Conservation (phyloP, 1,284 basidiomycete species). For the Salmacisia buchloeana region DNA sequence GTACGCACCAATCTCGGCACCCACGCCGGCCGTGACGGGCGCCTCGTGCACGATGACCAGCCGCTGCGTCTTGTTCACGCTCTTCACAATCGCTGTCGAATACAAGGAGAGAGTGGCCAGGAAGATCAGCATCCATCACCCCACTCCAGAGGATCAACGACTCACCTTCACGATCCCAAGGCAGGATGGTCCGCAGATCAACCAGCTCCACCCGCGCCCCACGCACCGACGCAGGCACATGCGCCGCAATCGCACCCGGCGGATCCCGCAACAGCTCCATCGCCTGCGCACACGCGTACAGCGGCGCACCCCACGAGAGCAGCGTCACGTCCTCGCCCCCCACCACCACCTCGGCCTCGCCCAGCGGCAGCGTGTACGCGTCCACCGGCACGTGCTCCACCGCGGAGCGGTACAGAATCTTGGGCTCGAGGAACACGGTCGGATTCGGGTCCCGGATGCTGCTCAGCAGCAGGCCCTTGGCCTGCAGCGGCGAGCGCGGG, state of each 20-base stretch:
- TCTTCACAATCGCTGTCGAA: conserved; percentile 18
- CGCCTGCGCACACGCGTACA: conserved; percentile 82
- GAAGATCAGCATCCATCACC: not conserved
- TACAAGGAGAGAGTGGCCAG: conserved; percentile 1
- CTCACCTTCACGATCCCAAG: conserved; percentile 70
- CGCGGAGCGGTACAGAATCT: conserved; percentile 76
- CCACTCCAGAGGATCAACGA: not conserved
- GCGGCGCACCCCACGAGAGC: conserved; percentile 82
- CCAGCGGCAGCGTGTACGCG: conserved; percentile 76
- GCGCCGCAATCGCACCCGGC: conserved; percentile 61
- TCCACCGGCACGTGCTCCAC: conserved; percentile 87
- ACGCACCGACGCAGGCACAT: conserved; percentile 67
- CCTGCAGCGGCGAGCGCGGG: conserved; percentile 86
- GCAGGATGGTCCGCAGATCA: conserved; percentile 80
- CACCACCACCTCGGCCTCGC: conserved; percentile 68
- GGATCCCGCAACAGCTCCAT: conserved; percentile 66
- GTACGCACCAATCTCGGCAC: conserved; percentile 32
- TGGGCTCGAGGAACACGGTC: conserved; percentile 90
- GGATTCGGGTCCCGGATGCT: conserved; percentile 88
- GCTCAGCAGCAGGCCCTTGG: conserved; percentile 78
- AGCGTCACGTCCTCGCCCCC: conserved; percentile 77
- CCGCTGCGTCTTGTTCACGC: conserved; percentile 36
- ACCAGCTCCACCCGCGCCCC: conserved; percentile 77
- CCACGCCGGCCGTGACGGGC: conserved; percentile 35
- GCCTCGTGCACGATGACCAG: conserved; percentile 44